Evolutionary conservation across 306 rosid genomes (phyloP).

Genomic region (Argentina anserina): DNA sequence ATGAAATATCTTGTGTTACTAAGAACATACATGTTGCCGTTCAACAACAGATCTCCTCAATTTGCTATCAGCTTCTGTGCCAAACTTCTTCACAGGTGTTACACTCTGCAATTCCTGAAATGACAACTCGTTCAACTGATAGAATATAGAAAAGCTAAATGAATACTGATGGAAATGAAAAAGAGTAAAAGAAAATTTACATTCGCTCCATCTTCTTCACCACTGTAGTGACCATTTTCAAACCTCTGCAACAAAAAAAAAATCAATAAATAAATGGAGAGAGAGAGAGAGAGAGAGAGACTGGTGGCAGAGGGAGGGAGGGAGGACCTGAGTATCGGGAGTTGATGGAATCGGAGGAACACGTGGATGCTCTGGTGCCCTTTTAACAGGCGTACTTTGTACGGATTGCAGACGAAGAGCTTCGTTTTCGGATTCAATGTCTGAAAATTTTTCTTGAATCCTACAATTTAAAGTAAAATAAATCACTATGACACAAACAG

Average conservation of each 20-base stretch:
- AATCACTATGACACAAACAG: conserved; percentile 28
- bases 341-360: conserved; percentile 54
- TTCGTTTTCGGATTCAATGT: conserved; percentile 81
- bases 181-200: conserved; percentile 38
- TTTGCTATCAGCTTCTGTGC: conserved; percentile 84
- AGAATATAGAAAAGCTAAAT: conserved; percentile 13
- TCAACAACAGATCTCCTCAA: conserved; percentile 81
- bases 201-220: conserved; percentile 52
- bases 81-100: conserved; percentile 74
- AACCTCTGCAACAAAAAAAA: conserved; percentile 48
- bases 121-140: conserved; percentile 22
- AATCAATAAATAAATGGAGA: neutral
- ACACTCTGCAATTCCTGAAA: conserved; percentile 58
- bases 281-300: conserved; percentile 3
- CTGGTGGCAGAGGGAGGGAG: neutral
- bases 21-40: conserved; percentile 82
- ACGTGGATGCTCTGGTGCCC: conserved; percentile 56
- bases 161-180: neutral
- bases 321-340: conserved; percentile 7
- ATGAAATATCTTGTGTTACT: conserved; percentile 14
- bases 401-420: conserved; percentile 73
- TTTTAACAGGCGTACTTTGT: conserved; percentile 54
- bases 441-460: conserved; percentile 88
- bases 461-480: conserved; percentile 40
- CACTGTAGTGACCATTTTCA: conserved; percentile 77